Evolutionary conservation across 345 rosid species (phyloP).

Genomic region (Trapa bicornis): DNA sequence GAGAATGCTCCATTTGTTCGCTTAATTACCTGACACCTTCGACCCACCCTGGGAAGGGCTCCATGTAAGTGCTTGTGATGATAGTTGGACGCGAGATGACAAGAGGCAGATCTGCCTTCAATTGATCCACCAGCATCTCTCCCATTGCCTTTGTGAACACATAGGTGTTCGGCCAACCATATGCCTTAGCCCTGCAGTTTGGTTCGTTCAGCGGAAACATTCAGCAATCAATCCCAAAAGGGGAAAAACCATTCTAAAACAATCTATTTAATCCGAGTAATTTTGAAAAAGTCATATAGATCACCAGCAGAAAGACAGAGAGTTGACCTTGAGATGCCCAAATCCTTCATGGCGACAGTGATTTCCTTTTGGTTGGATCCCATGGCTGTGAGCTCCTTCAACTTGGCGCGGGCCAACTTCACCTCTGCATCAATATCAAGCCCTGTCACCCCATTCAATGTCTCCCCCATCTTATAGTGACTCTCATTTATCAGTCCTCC

Average conservation of each 20-base stretch:
- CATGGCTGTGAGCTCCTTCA: too few relatives aligned
- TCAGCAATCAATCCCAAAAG: background rate
- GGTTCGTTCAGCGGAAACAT: too few relatives aligned
- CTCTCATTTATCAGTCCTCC: conserved; percentile 28
- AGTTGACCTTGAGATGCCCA: too few relatives aligned
- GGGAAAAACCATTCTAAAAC: too few relatives aligned
- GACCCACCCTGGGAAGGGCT: conserved; percentile 81
- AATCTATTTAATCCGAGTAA: too few relatives aligned
- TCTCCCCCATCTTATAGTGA: conserved; percentile 42
- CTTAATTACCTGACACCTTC: conserved; percentile 49
- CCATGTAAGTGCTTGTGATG: conserved; percentile 53
- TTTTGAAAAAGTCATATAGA: too few relatives aligned
- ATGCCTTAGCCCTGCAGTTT: conserved; percentile 39
- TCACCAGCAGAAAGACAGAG: too few relatives aligned
- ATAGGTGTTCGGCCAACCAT: conserved; percentile 77
- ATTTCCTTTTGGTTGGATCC: too few relatives aligned
- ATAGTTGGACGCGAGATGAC: conserved; percentile 63
- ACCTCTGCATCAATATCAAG: background rate
- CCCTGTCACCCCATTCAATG: conserved; percentile 34
- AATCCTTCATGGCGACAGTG: too few relatives aligned
- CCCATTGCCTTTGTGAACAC: conserved; percentile 87
- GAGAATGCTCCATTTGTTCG: too few relatives aligned
- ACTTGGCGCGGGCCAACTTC: too few relatives aligned
- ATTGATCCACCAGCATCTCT: conserved; percentile 51
- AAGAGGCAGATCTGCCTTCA: conserved; percentile 32